Evolutionary conservation across 108 stramenopile genomes (phyloP).

Genomic region (Cyclostephanos tholiformis): DNA sequence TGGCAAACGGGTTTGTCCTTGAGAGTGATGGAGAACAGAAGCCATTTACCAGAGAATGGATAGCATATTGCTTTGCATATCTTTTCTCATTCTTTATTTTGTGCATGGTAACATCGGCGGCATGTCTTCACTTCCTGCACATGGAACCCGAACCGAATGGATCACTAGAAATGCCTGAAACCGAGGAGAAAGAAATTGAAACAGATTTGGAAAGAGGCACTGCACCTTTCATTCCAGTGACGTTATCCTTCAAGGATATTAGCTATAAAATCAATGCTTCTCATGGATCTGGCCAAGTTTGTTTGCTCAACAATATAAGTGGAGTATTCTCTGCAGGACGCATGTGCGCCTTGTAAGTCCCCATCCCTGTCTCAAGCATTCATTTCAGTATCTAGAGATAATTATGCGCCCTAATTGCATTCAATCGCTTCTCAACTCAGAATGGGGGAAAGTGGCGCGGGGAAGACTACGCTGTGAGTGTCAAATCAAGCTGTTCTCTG

Average conservation of each 20-base stretch:
- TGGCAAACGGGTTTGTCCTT: slow-evolving; percentile 53
- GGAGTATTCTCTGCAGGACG: slow-evolving; percentile 40
- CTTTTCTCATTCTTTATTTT: slow-evolving; percentile 48
- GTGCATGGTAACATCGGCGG: slow-evolving; percentile 45
- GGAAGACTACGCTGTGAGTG: slow-evolving; percentile 30
- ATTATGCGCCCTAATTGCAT: background rate
- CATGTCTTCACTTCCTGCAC: slow-evolving; percentile 42
- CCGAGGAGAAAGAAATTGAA: slow-evolving; percentile 16
- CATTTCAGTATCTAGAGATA: background rate
- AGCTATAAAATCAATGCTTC: slow-evolving; percentile 46
- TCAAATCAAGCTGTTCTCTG: background rate
- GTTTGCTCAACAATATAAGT: slow-evolving; percentile 40
- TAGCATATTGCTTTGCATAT: slow-evolving; percentile 62
- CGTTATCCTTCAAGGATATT: slow-evolving; percentile 36
- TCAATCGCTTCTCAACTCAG: background rate
- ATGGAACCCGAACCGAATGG: slow-evolving; percentile 32
- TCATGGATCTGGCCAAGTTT: slow-evolving; percentile 20
- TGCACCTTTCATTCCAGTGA: slow-evolving; percentile 40
- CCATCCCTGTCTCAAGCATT: background rate
- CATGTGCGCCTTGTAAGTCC: slow-evolving; percentile 36
- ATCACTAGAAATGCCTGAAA: slow-evolving; percentile 12
- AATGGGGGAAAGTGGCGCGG: slow-evolving; percentile 28
- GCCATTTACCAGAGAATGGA: slow-evolving; percentile 61
- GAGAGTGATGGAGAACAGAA: background rate
- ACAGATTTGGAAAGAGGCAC: background rate